Percentiles rank a stretch among this genome's conserved stretches.
Evolutionary conservation across 2,329 filamentous ascomycete species (phyloP).

Genomic region (Lithohypha guttulata): DNA sequence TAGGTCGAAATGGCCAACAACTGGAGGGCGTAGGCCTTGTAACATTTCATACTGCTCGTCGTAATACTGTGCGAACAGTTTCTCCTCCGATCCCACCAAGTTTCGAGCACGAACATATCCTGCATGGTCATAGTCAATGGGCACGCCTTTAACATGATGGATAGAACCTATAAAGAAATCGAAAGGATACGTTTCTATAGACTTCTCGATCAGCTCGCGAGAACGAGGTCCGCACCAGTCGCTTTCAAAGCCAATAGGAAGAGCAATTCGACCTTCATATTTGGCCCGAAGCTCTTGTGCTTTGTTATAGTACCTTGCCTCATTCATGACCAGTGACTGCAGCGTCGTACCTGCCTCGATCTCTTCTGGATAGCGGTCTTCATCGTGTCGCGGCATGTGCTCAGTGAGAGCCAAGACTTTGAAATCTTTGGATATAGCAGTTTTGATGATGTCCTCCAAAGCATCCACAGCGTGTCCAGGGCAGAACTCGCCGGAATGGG

Average conservation of each 20-base stretch:
- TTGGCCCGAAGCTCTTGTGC: slow-evolving; percentile 59
- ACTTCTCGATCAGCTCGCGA: slow-evolving; percentile 47
- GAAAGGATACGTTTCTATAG: slow-evolving; percentile 52
- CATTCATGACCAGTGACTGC: slow-evolving; percentile 33
- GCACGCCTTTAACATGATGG: slow-evolving; percentile 76
- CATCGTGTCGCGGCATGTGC: slow-evolving; percentile 75
- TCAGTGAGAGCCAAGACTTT: slow-evolving; percentile 80
- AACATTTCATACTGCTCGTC: slow-evolving; percentile 81
- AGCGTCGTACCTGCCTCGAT: slow-evolving; percentile 33
- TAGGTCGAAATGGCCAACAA: slow-evolving; percentile 92
- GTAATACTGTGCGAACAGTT: slow-evolving; percentile 75
- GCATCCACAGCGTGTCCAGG: slow-evolving; percentile 74
- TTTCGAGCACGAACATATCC: slow-evolving; percentile 56
- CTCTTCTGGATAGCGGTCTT: slow-evolving; percentile 90
- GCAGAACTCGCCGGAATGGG: slow-evolving; percentile 96
- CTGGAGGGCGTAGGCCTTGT: slow-evolving; percentile 53
- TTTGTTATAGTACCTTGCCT: slow-evolving; percentile 59
- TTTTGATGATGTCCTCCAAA: slow-evolving; percentile 71
- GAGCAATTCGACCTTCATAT: slow-evolving; percentile 60
- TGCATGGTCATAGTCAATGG: slow-evolving; percentile 72
- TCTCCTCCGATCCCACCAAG: slow-evolving; percentile 52
- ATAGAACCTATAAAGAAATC: slow-evolving; percentile 91
- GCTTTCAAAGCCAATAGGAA: slow-evolving; percentile 83
- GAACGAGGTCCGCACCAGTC: slow-evolving; percentile 76
- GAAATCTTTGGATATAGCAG: slow-evolving; percentile 69